Evolutionary conservation across 2,329 filamentous ascomycete species (phyloP).

Genomic region (Gyromitra esculenta): DNA sequence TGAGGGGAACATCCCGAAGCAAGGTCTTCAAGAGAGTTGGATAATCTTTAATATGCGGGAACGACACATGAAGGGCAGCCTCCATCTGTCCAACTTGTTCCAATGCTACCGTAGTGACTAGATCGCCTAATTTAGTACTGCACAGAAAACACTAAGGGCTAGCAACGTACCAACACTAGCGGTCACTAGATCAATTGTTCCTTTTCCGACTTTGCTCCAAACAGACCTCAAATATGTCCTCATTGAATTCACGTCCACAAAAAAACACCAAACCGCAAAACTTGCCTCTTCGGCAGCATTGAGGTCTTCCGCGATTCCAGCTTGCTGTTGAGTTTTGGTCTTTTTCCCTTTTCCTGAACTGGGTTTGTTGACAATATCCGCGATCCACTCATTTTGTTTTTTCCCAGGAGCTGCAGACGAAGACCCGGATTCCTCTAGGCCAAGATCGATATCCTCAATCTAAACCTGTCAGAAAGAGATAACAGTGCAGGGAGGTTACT

Average conservation of each 20-base stretch:
- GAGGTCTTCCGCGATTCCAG: slow-evolving; percentile 41
- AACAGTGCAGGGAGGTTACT: background rate
- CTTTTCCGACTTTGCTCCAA: slow-evolving; percentile 44
- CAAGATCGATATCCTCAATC: slow-evolving; percentile 45
- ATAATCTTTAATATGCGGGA: slow-evolving; percentile 42
- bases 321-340: slow-evolving; percentile 17
- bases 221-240: slow-evolving; percentile 41
- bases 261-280: slow-evolving; percentile 50
- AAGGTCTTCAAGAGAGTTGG: slow-evolving; percentile 34
- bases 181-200: slow-evolving; percentile 41
- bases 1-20: slow-evolving; percentile 31
- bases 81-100: slow-evolving; percentile 40
- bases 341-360: slow-evolving; percentile 32
- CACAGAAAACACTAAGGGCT: background rate
- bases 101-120: slow-evolving; percentile 37
- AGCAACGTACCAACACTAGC: slow-evolving; percentile 43
- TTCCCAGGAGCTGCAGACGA: slow-evolving; percentile 2
- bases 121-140: slow-evolving; percentile 5
- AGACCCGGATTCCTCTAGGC: slow-evolving; percentile 27
- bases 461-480: slow-evolving; percentile 5
- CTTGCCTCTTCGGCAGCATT: slow-evolving; percentile 42
- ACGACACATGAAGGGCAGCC: slow-evolving; percentile 38
- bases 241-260: slow-evolving; percentile 46
- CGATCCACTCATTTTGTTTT: slow-evolving; percentile 41
- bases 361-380: slow-evolving; percentile 39